Conservation (phyloP, 768 basidiomycete genomes). For the Lanmaoa rubissima region DNA sequence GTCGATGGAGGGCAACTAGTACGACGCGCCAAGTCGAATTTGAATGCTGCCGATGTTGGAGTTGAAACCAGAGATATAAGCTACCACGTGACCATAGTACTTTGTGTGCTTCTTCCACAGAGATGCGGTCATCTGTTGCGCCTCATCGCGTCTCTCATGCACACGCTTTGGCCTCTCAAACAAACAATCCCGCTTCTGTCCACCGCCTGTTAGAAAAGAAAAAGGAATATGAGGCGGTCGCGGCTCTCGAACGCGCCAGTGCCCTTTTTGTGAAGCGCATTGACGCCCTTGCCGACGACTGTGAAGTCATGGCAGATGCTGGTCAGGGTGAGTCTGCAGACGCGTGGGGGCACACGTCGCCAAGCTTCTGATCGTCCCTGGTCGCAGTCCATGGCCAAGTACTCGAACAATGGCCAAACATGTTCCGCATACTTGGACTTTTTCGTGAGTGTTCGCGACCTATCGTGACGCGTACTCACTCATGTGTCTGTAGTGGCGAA, state of each 20-base stretch:
- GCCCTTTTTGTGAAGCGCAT: conserved; percentile 64
- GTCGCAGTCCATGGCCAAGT: conserved; percentile 69
- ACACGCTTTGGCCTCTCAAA: conserved; percentile 34
- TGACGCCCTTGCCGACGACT: conserved; percentile 67
- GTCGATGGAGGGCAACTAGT: not conserved
- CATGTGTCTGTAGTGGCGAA: conserved; percentile 43
- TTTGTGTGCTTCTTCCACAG: not conserved
- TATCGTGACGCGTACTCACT: not conserved
- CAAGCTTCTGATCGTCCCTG: not conserved
- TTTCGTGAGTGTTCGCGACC: conserved; percentile 50
- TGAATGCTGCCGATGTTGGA: not conserved
- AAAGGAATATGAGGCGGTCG: conserved; percentile 75
- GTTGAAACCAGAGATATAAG: not conserved
- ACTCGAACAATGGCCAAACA: conserved; percentile 76
- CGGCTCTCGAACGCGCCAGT: conserved; percentile 66
- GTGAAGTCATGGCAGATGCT: conserved; percentile 74
- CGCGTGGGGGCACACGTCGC: no score
- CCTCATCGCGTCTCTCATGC: conserved; percentile 51
- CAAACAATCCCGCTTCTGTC: conserved; percentile 45
- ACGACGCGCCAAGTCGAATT: not conserved
- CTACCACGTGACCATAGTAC: conserved; percentile 14
- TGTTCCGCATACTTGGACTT: conserved; percentile 72
- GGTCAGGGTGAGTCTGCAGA: conserved; percentile 51
- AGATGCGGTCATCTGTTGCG: conserved; percentile 57
- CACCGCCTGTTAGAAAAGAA: conserved; percentile 72